Base-by-base conservation (phyloP, 768 basidiomycete species). In the Rhodotorula graminis region DNA sequence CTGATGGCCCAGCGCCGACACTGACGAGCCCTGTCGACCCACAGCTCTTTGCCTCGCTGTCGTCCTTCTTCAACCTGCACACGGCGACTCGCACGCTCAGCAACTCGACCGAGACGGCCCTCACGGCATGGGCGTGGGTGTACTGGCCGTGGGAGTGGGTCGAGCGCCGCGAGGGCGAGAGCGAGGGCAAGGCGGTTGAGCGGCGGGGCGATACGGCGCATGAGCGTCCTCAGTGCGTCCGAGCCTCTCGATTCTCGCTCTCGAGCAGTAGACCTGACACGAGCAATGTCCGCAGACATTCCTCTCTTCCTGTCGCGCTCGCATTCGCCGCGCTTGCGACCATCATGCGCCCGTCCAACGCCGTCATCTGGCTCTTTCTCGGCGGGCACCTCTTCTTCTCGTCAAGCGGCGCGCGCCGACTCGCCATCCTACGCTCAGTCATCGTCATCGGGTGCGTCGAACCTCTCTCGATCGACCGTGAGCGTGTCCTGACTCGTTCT, bases 91-190 rank as follows among this genome's bases (percentile, higher is more conserved):
- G 96, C 49, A 91, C 93, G 1, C 82, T 98, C 64, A 94, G 92
- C 44, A 99, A 97, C 79, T 94, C 93, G 21, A 82, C 94, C 40
- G 96, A 99, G 79, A 93, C 93, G 0, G 88, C 91, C 0, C 82
- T 98, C 56, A 90, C 90, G 0, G 88, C 88, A 0, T 81, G 89
- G 55, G 94, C 93, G 2, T 84, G 95, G 67, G 82, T 84, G 21
- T 85, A 85, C 78, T 97, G 90, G 81, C 93, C 83, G 0, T 79
- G 82, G 60, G 44, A 42, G 3, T 31, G 31, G 31, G 6, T 37
- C 33, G 56, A 57, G 37, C 37, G 37, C 5, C 37, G 37, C 5
- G 37, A 46, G 44, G 9, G 21, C 56, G 55, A 23, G 21, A 33
- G 8, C 10, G 8, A 9, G 23, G 50, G 9, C 6, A 25, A 52